Evolutionary conservation across 2,329 filamentous ascomycete genomes (phyloP), one percentile per base, ranked within the genome.

Genomic region (Neocucurbitaria cava): DNA sequence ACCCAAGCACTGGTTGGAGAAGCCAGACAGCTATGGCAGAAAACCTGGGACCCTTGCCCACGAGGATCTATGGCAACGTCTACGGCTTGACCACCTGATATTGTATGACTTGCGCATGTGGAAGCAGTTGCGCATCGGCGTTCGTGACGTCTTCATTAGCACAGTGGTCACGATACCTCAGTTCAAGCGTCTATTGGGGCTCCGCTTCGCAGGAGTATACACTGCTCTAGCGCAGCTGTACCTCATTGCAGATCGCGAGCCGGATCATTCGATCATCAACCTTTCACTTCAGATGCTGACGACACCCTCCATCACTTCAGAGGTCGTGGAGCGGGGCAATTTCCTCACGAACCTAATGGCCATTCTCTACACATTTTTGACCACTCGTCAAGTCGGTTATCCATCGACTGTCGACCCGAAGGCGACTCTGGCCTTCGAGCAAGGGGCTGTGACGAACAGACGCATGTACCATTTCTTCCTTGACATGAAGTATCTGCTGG

Each of bases 381-480:
- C 95, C 0, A 96, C 92, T 5, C 85, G 96, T 46, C 95, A 99
- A 81, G 95, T 99, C 35, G 93, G 93, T 1, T 93, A 96, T 72
- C 94, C 95, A 0, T 90, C 91, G 79, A 90, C 96, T 62, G 89
- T 98, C 38, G 89, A 92, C 52, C 89, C 91, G 0, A 89, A 88
- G 65, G 94, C 92, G 2, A 92, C 92, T 1, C 82, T 99, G 43
- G 92, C 92, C 0, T 96, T 98, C 68, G 95, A 99, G 73, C 90
- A 92, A 30, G 95, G 95, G 1, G 95, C 94, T 1, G 92, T 98
- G 15, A 96, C 93, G 0, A 99, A 99, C 73, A 84, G 95, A 43
- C 87, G 95, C 30, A 92, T 99, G 83, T 97, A 97, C 70, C 95
- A 98, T 75, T 99, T 99, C 80, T 99, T 98, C 78, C 85, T 93